Base-by-base conservation (phyloP, 2,329 filamentous ascomycete species). In the Penicillium sp. region DNA sequence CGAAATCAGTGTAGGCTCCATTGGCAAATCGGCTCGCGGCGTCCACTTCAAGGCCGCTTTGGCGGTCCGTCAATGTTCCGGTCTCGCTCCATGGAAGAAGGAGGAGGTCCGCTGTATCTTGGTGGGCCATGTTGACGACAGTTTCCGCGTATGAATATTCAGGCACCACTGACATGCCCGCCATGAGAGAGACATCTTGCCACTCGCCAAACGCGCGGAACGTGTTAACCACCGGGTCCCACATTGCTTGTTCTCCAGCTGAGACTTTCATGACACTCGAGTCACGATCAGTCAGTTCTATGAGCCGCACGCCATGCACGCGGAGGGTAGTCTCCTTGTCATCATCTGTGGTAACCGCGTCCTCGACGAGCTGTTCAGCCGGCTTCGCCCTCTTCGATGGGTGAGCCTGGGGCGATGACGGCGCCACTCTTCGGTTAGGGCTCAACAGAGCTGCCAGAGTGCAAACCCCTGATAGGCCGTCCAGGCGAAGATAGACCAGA, bases 231-330 rank as follows among this genome's bases (percentile, higher is more conserved):
- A 98, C 88, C 0, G 94, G 92, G 69, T 98, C 94, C 68, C 85
- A 84, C 6, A 84, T 82, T 28, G 85, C 85, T 61, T 87, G 85
- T 51, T 95, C 91, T 41, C 92, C 89, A 70, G 96, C 92, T 0
- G 92, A 89, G 11, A 96, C 91, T 68, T 91, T 89, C 94, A 98
- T 98, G 68, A 97, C 94, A 17, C 92, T 93, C 0, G 94, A 97
- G 43, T 91, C 90, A 83, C 94, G 92, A 68, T 97, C 93, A 0
- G 91, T 96, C 12, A 98, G 84, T 71, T 96, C 91, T 51, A 96
- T 78, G 15, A 98, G 84, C 14, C 93, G 89, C n/a, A 96, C 79
- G 35, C 92, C 94, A 68, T 96, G 91, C 0, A 92, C 89, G 69
- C 90, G 84, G 1, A 94, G 82, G 1, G 86, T 83, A 8, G 63